Base-by-base conservation (phyloP, 257 asterid genomes). In the Buddleja alternifolia region DNA sequence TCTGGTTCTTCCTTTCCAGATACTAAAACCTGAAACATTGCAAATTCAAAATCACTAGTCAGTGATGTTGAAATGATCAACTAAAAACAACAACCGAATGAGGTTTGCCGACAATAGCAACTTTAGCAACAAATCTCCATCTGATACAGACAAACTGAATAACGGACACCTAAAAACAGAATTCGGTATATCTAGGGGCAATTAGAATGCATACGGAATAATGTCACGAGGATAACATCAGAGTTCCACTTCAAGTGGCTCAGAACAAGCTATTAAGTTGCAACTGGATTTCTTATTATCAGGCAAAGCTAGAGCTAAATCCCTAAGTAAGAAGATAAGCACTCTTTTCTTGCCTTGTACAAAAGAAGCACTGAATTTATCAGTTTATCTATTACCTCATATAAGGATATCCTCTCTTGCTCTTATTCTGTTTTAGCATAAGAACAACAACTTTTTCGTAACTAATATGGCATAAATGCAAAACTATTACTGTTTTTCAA, bases 1-100 rank as follows among this genome's bases (percentile, higher is more conserved):
- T 85, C 92, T 10, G 94, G 96, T 32, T 89, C 90, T 82, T 89
- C 96, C 80, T 83, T 85, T 36, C 90, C 96, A 81, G 96, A 72
- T 64, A 89, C 76, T 63, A 89, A 80, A 63, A 89, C 95, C 96
- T 89, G 73, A 57, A 69, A 63, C 29, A 23, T 69, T 54, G 20
- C 59, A 72, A 68, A 60, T 39, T 50, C 40, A 47, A 61, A 60
- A 15, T 41, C 4, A 46, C 17, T 12, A 53, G 6, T 40, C 42
- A 8, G 16, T 44, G 19, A 11, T 14, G 37, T 39, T 15, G 63
- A 10, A 6, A 25, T 40, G 55, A 20, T 47, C 12, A 45, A 37
- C 17, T 44, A 50, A 39, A 37, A 25, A 45, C 45, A 21, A 53
- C 32, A 20, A 10, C 11, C n/a, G 48, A 62, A 59, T 32, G 57